Conservation (phyloP, 2,329 filamentous ascomycete species). For the Trichophyton mentagrophytes region DNA sequence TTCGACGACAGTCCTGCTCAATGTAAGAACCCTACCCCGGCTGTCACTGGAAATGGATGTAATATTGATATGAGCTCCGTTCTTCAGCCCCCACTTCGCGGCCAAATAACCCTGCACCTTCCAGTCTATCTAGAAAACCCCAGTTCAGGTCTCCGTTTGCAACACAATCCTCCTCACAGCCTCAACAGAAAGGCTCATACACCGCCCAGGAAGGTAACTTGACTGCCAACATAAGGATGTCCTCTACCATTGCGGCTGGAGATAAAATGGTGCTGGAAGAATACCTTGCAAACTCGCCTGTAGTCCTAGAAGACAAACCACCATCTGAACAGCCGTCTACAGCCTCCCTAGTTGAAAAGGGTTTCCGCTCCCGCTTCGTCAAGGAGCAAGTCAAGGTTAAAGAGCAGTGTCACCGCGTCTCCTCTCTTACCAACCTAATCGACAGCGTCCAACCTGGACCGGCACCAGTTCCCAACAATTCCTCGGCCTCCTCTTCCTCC, state of each 20-base stretch:
- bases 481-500: background rate
- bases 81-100: slow-evolving; percentile 2
- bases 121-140: background rate
- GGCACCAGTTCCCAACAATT: background rate
- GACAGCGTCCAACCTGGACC: background rate
- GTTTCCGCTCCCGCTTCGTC: slow-evolving; percentile 28
- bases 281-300: slow-evolving; percentile 1
- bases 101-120: slow-evolving; percentile 1
- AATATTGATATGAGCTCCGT: background rate
- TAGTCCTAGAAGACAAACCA: background rate
- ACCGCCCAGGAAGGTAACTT: background rate
- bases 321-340: slow-evolving; percentile 1
- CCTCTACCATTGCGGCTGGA: background rate
- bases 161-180: background rate
- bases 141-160: background rate
- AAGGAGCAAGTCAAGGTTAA: slow-evolving; percentile 19
- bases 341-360: slow-evolving; percentile 24
- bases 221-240: background rate
- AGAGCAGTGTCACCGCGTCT: slow-evolving; percentile 9
- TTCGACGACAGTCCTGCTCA: background rate
- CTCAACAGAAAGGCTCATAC: background rate
- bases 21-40: background rate
- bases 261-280: background rate
- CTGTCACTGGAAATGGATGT: background rate
- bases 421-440: slow-evolving; percentile 12